Evolutionary conservation across 176 grass and related monocot species (phyloP), one percentile per base, ranked within the genome.

Genomic region (Aechmea fasciata): DNA sequence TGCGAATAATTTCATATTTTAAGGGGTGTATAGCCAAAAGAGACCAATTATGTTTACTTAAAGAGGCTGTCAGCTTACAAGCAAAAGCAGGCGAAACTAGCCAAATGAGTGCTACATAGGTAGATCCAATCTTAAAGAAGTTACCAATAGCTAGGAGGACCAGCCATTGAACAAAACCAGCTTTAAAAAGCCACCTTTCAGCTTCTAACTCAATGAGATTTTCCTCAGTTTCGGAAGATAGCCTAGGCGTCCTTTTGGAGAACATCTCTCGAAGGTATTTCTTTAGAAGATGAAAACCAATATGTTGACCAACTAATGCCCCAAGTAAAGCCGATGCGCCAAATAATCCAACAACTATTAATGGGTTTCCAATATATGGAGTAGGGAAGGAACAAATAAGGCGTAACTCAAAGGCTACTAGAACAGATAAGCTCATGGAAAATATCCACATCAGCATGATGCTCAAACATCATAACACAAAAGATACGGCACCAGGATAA

Each of bases 161-260:
- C 15, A 97, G 75, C 94, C 94, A 97, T 54, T 87, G 79, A 48
- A 92, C 28, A 81, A 92, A 90, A 61, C 94, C 89, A 81, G 86
- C 75, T 89, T 97, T 97, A 78, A 87, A 97, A 90, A 92, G 80
- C 89, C 93, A 97, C 77, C 93, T 97, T 80, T 97, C 93, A n/a
- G 89, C 89, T 83, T 97, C 88, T 67, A 92, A 81, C 23, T 65
- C 70, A 47, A 79, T 79, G 74, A 85, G 15, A 79, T 83, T 67
- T 75, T 89, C 86, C 64, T 79, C 48, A 9, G 11, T 65, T 29
- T 80, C 53, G 23, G 11, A 54, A 71, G 79, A 20, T 71, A 87
- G 53, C 19, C 29, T 68, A 66, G 72, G 53, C 47, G 71, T 86
- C 78, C 75, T 76, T 75, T 50, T 81, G 17, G 71, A 78, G 69